Base-by-base conservation (phyloP, 495 filamentous ascomycete species). In the Tuber borchii region DNA sequence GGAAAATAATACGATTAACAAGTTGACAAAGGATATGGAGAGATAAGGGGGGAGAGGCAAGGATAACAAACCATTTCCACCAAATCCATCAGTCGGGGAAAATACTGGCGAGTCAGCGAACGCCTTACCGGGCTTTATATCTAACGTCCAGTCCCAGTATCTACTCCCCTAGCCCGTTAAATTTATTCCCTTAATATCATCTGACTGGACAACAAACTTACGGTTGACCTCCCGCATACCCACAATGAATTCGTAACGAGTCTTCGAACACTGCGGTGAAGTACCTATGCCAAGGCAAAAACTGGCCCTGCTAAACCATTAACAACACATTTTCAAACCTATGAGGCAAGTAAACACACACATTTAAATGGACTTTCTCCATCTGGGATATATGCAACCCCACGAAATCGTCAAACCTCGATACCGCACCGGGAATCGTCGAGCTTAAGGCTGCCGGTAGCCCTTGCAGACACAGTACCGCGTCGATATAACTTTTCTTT, bases 361-460 rank as follows among this genome's bases (percentile, higher is more conserved):
- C 74, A 26, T 78, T 77, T 71, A 85, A 87, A 78, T 93, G 91
- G 72, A 92, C 91, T 6, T 78, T 76, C 40, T 86, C 78, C 17
- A 90, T 90, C 78, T 91, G 88, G 75, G 89, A 88, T 83, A 93
- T 91, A 83, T 93, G 91, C 9, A 87, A 87, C 51, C 22, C 90
- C 56, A 90, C 85, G 77, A 93, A 93, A 82, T 93, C 91, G 84
- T 93, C 92, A 77, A 88, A 91, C 19, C 89, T 85, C 84, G 80
- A 82, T 84, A 26, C 85, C 84, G 72, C 87, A 84, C 81, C 86
- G 72, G 86, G 74, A 31, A 85, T 84, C 9, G 84, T 34, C 5
- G 71, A 68, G 51, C 76, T 80, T 20, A 84, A 82, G 26, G 82
- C 86, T 1, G 89, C 77, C 0, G 90, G 88, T 78, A 87, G 82